Conservation (phyloP, 2,329 filamentous ascomycete genomes). For the Stachybotrys chlorohalonatus region DNA sequence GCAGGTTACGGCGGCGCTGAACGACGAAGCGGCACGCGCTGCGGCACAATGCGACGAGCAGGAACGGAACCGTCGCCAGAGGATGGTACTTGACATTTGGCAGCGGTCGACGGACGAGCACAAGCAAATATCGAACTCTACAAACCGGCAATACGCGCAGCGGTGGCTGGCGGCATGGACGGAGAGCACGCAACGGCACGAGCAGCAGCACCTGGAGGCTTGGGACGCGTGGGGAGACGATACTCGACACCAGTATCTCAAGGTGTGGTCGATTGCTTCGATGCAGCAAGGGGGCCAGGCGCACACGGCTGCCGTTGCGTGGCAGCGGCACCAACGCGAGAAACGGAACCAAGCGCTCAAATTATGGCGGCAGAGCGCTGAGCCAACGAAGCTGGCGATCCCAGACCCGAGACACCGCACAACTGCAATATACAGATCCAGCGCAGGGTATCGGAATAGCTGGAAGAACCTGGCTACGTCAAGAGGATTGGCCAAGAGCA, state of each 20-base stretch:
- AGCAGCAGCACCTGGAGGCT: constrained; percentile 14
- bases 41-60: constrained; percentile 7
- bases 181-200: constrained; percentile 9
- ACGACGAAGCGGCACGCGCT: constrained; percentile 6
- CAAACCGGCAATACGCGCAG: constrained; percentile 10
- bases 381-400: background rate
- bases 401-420: background rate
- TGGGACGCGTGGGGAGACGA: constrained; percentile 21
- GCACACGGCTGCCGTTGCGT: constrained; percentile 24
- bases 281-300: constrained; percentile 26
- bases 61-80: constrained; percentile 5
- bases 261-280: constrained; percentile 26
- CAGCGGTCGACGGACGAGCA: constrained; percentile 6
- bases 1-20: constrained; percentile 9
- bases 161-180: constrained; percentile 15
- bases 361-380: constrained; percentile 16
- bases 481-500: constrained; percentile 12
- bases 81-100: constrained; percentile 11
- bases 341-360: constrained; percentile 19
- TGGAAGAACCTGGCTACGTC: constrained; percentile 15
- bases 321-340: constrained; percentile 21
- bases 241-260: constrained; percentile 22
- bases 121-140: constrained; percentile 8
- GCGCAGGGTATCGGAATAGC: constrained; percentile 11
- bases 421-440: background rate